These are phyloP conservation scores for Blastomyces parvus DNA, from an alignment of 2,329 filamentous ascomycete genomes.

Conservation along the genomic window DNA sequence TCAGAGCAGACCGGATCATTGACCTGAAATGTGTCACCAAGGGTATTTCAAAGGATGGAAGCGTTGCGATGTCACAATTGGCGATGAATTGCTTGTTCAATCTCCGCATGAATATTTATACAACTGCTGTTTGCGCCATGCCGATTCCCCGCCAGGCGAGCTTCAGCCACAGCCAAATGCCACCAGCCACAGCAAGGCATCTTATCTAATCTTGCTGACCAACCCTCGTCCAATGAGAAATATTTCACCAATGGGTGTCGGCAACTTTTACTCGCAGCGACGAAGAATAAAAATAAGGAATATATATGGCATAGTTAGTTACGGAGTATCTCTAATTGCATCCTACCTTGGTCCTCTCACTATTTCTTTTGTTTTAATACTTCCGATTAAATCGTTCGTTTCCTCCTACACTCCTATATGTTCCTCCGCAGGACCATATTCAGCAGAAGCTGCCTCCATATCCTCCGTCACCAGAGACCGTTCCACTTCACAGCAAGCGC, in stretches of 20 bases:
- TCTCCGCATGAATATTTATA: not conserved
- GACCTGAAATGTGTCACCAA: not conserved
- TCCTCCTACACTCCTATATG: slow-evolving; percentile 11
- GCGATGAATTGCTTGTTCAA: not conserved
- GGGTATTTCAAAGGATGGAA: not conserved
- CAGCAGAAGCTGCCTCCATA: slow-evolving; percentile 10
- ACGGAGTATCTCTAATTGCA: not conserved
- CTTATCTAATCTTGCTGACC: not conserved
- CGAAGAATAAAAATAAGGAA: not conserved
- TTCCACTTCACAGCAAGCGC: slow-evolving; percentile 29
- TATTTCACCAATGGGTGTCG: too few species aligned
- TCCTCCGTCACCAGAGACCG: slow-evolving; percentile 18
- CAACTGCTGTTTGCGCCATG: too few species aligned
- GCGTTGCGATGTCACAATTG: not conserved
- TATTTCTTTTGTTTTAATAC: not conserved
- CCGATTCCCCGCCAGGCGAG: not conserved
- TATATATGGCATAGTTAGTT: not conserved
- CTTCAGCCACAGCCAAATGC: slow-evolving; percentile 5
- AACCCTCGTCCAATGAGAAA: not conserved
- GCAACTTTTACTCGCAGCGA: too few species aligned
- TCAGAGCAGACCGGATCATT: slow-evolving; percentile 14
- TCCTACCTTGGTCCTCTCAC: not conserved
- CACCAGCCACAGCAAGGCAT: too few species aligned
- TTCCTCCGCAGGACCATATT: slow-evolving; percentile 12
- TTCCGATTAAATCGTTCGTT: not conserved